phyloP scores from a whole-genome alignment of 2,329 filamentous ascomycete species.

The Zalaria sp. region DNA sequence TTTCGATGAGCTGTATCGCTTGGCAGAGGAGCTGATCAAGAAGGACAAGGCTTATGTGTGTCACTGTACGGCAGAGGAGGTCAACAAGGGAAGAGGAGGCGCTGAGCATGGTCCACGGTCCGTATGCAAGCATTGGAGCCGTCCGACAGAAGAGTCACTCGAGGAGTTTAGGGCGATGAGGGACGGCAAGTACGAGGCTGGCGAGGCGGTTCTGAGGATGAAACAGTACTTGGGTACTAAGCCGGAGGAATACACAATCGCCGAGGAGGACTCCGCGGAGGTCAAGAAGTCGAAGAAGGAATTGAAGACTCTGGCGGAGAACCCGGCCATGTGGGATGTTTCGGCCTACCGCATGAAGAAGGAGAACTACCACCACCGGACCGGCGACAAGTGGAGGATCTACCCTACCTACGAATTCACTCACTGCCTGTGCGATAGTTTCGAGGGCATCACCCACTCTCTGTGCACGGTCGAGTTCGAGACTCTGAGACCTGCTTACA shows the following conservation, averaged over 20 bases:
- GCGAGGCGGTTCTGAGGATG: conserved; percentile 79
- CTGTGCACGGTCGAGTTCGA: conserved; percentile 91
- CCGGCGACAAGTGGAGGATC: conserved; percentile 74
- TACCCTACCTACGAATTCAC: conserved; percentile 88
- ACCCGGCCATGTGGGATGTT: conserved; percentile 94
- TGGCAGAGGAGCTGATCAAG: conserved; percentile 71
- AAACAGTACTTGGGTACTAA: conserved; percentile 60
- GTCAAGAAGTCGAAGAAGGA: conserved; percentile 19
- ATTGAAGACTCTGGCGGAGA: conserved; percentile 42
- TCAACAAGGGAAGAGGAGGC: conserved; percentile 77
- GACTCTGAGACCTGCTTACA: conserved; percentile 71
- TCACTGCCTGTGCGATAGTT: conserved; percentile 81
- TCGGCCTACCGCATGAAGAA: conserved; percentile 77
- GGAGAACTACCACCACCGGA: conserved; percentile 60
- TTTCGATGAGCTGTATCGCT: conserved; percentile 74
- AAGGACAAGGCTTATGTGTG: conserved; percentile 66
- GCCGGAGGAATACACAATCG: conserved; percentile 18
- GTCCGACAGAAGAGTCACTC: conserved; percentile 62
- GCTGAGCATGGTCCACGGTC: conserved; percentile 55
- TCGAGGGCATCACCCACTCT: conserved; percentile 83
- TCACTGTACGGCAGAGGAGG: conserved; percentile 69
- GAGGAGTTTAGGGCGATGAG: conserved; percentile 79
- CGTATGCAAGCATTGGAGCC: conserved; percentile 66
- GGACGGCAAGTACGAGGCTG: conserved; percentile 77
- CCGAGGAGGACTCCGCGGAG: conserved; percentile 16